Evolutionary conservation across 2,329 filamentous ascomycete species (phyloP).

Genomic region (Fusarium chaquense): DNA sequence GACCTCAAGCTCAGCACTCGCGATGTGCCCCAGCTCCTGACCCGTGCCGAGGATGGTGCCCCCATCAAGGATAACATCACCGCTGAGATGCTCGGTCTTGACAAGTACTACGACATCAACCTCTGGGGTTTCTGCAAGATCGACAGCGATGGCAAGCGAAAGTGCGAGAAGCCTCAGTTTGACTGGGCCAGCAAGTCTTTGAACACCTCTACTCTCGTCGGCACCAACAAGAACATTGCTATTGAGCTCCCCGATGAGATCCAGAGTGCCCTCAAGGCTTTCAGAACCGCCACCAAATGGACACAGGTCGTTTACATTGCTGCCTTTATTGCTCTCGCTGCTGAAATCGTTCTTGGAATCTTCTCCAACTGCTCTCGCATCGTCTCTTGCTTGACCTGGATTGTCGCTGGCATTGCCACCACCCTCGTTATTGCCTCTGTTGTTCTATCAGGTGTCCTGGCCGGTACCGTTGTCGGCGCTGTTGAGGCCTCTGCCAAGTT

Average conservation of each 20-base stretch:
- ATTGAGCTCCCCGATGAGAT: conserved; percentile 76
- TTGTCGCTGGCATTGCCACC: conserved; percentile 75
- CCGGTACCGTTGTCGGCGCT: conserved; percentile 72
- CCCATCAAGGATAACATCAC: conserved; percentile 63
- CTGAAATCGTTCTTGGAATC: conserved; percentile 82
- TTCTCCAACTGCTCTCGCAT: conserved; percentile 85
- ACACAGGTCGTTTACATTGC: conserved; percentile 85
- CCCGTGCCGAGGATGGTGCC: conserved; percentile 59
- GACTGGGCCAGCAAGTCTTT: conserved; percentile 83
- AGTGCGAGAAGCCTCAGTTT: conserved; percentile 78
- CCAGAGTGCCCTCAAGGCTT: conserved; percentile 75
- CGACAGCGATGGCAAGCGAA: conserved; percentile 63
- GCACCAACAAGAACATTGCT: conserved; percentile 61
- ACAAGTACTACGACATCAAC: conserved; percentile 82
- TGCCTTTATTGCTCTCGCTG: conserved; percentile 74
- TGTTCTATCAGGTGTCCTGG: conserved; percentile 79
- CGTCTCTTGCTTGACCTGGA: conserved; percentile 84
- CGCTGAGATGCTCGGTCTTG: conserved; percentile 70
- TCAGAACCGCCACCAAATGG: conserved; percentile 81
- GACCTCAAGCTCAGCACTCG: conserved; percentile 40
- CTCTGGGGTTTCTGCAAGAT: conserved; percentile 90
- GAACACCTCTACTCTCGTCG: conserved; percentile 68
- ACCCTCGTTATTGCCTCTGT: conserved; percentile 71
- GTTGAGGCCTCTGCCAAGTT: conserved; percentile 67
- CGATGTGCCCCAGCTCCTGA: conserved; percentile 56